Base-by-base conservation (phyloP, 108 stramenopile genomes). In the Cyclostephanos invisitatus region DNA sequence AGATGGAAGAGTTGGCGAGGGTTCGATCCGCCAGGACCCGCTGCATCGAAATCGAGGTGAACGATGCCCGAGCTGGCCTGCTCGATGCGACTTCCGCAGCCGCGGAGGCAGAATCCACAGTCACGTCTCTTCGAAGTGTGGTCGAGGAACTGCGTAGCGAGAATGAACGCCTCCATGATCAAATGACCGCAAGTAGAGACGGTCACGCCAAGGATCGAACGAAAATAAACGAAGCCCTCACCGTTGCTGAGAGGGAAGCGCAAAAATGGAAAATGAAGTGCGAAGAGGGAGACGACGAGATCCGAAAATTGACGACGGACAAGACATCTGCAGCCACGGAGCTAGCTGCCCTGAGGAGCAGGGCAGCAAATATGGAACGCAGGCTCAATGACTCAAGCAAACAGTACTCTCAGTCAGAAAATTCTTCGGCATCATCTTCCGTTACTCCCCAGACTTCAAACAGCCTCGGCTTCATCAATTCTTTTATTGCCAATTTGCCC, bases 51-150 rank as follows among this genome's bases (percentile, higher is more conserved):
- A 37, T 67, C 27, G 86, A 89, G 50, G 64, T 86, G 21, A 71
- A 78, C 22, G 65, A 78, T 32, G 80, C 85, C 47, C 75, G 83
- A 47, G 59, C 73, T 3, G 48, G 80, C 32, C 47, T 89, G 56
- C 59, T 84, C 9, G 77, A 83, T 37, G 83, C 81, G 4, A 85
- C 86, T 15, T 75, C 83, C 21, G 75, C 83, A 0, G 74, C 83
- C 15, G 83, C 74, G 27, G 83, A 89, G 59, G 68, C 86, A 32
- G 85, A 86, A 73, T 71, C 83, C 10, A 87, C 85, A 7, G 80
- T 81, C 24, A 68, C 80, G 7, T 72, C 68, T 11, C 83, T 89
- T 24, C 65, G 74, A 11, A 82, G 81, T 35, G 81, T 81, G 36
- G 84, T 89, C 62, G 71, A 72, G 53, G 78, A 68, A 46, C 40